Evolutionary conservation across 73 alveolate genomes (phyloP).

Genomic region (Vitrella brassicaformis): DNA sequence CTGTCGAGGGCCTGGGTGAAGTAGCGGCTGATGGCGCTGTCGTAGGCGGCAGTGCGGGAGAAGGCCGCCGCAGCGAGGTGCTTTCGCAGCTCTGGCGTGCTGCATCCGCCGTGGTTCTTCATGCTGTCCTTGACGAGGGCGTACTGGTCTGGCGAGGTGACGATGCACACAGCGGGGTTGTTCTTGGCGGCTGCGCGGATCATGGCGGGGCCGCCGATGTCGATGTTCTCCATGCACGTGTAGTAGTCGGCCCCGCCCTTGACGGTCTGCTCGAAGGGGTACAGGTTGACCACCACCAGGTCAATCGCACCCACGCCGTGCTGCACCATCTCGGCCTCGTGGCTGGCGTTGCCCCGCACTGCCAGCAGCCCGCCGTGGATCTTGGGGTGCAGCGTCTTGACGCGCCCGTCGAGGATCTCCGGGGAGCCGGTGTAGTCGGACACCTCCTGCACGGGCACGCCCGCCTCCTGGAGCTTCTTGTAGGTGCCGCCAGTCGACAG

Average conservation of each 20-base stretch:
- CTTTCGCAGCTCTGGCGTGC: background rate
- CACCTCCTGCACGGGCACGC: constrained; percentile 20
- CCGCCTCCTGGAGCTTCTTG: constrained; percentile 15
- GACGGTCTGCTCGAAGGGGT: constrained; percentile 18
- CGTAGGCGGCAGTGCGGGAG: constrained; percentile 19
- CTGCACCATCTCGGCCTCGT: constrained; percentile 22
- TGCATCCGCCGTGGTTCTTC: background rate
- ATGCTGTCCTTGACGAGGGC: background rate
- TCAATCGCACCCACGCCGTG: constrained; percentile 25
- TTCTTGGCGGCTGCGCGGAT: constrained; percentile 35
- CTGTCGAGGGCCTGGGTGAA: background rate
- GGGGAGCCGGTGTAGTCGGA: constrained; percentile 38
- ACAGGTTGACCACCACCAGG: constrained; percentile 16
- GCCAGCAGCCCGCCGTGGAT: constrained; percentile 34
- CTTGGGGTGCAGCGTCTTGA: constrained; percentile 36
- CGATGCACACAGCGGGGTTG: constrained; percentile 28
- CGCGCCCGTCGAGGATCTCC: constrained; percentile 33
- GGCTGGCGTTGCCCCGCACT: constrained; percentile 26
- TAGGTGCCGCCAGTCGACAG: constrained; percentile 35
- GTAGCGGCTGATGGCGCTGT: constrained; percentile 13
- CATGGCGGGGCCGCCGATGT: constrained; percentile 40
- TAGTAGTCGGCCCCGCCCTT: background rate
- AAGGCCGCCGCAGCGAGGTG: constrained; percentile 10
- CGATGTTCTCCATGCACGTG: constrained; percentile 33
- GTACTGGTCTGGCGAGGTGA: constrained; percentile 25